Evolutionary conservation across 2,329 filamentous ascomycete genomes (phyloP), one percentile per base, ranked within the genome.

Genomic region (Sclerotinia sclerotiorum): DNA sequence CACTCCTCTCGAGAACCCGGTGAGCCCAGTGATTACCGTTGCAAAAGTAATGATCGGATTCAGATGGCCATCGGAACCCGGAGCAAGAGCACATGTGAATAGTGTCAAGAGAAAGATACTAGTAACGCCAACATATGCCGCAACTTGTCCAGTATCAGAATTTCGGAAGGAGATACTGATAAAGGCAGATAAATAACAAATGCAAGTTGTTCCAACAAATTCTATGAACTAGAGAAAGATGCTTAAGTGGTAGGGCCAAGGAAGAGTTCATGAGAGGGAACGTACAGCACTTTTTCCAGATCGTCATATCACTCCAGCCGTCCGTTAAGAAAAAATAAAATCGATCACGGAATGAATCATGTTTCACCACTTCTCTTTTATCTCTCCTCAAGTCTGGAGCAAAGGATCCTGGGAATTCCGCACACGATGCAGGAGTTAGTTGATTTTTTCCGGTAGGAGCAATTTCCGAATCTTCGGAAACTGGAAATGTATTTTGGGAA

Each of bases 31-130:
- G 44, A 83, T 82, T 66, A 87, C 83, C 0, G 84, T 85, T 0
- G 82, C 80, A 52, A 86, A 79, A 0, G 84, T 85, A 57, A 87
- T 85, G 4, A 82, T 77, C 1, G 84, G 84, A 71, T 85, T 87
- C 61, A 87, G 78, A 73, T 87, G 84, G 0, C 82, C 84, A 19
- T 84, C 84, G 2, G 82, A 83, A 0, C 83, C 79, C 0, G 83
- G 81, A 0, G 80, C 82, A 32, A 83, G 81, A 0, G 79, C 79
- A 57, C 80, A 83, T 48, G 85, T 84, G 70, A 86, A 82, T 0
- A 87, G 74, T 0, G 82, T 79, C 19, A 85, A 77, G 19, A 77
- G 73, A 8, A 80, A 51, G 0, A 78, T 69, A 51, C 78, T 79
- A 0, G 75, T 70, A 0, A 79, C 63, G 0, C 76, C 75, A 21